Percentiles rank a stretch among this genome's conserved stretches.
phyloP scores from a whole-genome alignment of 139 green algal genomes.

The Micractinium sp. region DNA sequence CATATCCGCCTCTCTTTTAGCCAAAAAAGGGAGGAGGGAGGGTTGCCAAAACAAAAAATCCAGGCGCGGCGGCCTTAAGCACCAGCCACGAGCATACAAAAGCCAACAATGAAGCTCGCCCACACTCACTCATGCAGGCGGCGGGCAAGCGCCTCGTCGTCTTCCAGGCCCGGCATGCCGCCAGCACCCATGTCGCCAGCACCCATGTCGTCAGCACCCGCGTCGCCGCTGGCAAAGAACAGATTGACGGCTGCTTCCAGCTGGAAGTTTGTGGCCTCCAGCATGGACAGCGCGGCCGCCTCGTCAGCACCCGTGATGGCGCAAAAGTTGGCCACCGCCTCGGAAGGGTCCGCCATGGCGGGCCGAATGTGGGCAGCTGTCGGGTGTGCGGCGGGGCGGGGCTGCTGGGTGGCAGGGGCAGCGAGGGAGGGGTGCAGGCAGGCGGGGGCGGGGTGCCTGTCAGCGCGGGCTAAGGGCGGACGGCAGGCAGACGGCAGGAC shows the following conservation, averaged over 20 bases:
- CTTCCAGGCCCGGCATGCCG: not conserved
- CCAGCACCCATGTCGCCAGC: not conserved
- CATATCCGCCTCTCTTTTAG: too few species aligned
- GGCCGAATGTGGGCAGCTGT: too few species aligned
- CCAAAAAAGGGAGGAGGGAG: too few species aligned
- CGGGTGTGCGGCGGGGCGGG: not conserved
- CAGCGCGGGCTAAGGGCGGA: not conserved
- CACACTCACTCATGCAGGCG: constrained; percentile 30
- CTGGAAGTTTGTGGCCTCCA: constrained; percentile 61
- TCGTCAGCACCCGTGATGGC: constrained; percentile 58
- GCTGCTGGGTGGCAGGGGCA: not conserved
- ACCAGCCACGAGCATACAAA: too few species aligned
- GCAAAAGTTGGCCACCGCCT: constrained; percentile 54
- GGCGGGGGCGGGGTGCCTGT: too few species aligned
- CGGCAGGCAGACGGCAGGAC: too few species aligned
- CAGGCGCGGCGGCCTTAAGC: too few species aligned
- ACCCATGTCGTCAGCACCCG: not conserved
- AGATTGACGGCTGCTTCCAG: constrained; percentile 73
- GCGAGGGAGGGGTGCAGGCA: not conserved
- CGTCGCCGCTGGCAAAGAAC: constrained; percentile 56
- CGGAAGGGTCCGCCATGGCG: constrained; percentile 5
- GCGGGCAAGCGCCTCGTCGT: constrained; percentile 39
- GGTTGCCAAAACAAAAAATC: too few species aligned
- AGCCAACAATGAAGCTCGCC: too few species aligned
- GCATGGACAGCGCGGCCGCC: constrained; percentile 37